phyloP scores from a whole-genome alignment of 768 basidiomycete species.

The Tephrocybe sp. region DNA sequence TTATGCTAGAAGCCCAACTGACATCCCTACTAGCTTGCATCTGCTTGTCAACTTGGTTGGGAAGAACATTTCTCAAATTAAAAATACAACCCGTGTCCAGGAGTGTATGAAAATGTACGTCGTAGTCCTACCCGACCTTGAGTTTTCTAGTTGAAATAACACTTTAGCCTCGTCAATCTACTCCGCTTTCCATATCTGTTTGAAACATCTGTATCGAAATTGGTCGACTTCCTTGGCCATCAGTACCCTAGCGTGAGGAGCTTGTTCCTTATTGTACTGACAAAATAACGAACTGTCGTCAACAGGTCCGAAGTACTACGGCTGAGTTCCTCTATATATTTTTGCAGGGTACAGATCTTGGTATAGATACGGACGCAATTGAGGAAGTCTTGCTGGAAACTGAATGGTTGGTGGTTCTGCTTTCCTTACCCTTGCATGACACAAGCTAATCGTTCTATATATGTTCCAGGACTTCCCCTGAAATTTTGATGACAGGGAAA shows the following conservation, averaged over 20 bases:
- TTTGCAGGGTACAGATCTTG: constrained; percentile 68
- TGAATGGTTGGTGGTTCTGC: constrained; percentile 57
- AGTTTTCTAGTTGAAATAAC: background rate
- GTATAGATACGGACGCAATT: constrained; percentile 58
- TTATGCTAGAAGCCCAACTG: constrained; percentile 5
- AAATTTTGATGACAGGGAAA: constrained; percentile 34
- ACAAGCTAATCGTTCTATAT: background rate
- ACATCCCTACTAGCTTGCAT: constrained; percentile 41
- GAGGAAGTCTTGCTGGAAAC: constrained; percentile 78
- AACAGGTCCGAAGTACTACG: constrained; percentile 73
- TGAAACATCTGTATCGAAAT: constrained; percentile 37
- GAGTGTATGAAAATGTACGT: constrained; percentile 83
- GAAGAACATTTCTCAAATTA: constrained; percentile 64
- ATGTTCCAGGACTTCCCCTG: constrained; percentile 44
- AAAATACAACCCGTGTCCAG: constrained; percentile 78
- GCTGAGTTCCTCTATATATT: constrained; percentile 82
- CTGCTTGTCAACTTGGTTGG: constrained; percentile 54
- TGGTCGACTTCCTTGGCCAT: constrained; percentile 71
- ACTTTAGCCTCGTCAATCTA: constrained; percentile 60
- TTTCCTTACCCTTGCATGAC: background rate
- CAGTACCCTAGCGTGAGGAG: constrained; percentile 71
- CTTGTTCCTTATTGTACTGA: background rate
- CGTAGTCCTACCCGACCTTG: constrained; percentile 6
- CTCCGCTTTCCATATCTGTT: constrained; percentile 50
- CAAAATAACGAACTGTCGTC: background rate